Conservation (phyloP, 768 basidiomycete genomes). For the Fistulinella prunicolor region DNA sequence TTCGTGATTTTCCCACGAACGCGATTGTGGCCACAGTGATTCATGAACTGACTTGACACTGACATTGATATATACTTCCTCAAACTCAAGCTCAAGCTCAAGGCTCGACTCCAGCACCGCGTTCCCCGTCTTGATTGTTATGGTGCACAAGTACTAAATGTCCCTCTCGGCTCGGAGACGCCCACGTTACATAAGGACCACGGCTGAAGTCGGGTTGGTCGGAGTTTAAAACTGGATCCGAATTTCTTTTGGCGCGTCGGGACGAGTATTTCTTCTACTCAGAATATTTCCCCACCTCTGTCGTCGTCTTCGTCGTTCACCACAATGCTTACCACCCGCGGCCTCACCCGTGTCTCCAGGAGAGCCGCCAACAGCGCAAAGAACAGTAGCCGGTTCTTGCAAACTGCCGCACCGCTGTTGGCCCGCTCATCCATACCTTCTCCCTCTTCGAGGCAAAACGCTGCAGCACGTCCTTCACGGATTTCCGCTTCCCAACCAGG, state of each 20-base stretch:
- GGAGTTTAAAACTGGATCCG: slow-evolving; percentile 27
- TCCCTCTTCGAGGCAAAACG: slow-evolving; percentile 43
- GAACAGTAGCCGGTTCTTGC: slow-evolving; percentile 78
- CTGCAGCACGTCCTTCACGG: slow-evolving; percentile 48
- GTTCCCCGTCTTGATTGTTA: too few relatives aligned
- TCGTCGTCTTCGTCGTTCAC: slow-evolving; percentile 37
- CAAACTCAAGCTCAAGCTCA: too few relatives aligned
- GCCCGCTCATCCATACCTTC: slow-evolving; percentile 49
- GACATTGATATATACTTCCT: too few relatives aligned
- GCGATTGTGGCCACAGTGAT: slow-evolving; percentile 17
- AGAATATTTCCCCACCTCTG: slow-evolving; percentile 14
- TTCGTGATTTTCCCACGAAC: slow-evolving; percentile 17
- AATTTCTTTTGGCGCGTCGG: slow-evolving; percentile 19
- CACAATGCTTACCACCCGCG: slow-evolving; percentile 81
- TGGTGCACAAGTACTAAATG: too few relatives aligned
- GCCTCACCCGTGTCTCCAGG: slow-evolving; percentile 84
- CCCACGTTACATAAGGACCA: slow-evolving; percentile 27
- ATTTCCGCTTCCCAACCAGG: slow-evolving; percentile 50
- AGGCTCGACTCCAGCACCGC: too few relatives aligned
- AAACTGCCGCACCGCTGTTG: slow-evolving; percentile 62
- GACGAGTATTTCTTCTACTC: slow-evolving; percentile 33
- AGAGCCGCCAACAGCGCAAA: slow-evolving; percentile 74
- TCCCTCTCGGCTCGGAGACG: too few relatives aligned
- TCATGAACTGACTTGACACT: too few relatives aligned
- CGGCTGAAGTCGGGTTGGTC: slow-evolving; percentile 32